A percentile compares a stretch with the other conserved stretches of the same genome.
phyloP scores from a whole-genome alignment of 2,329 filamentous ascomycete species.

The Metarhizium humberi region DNA sequence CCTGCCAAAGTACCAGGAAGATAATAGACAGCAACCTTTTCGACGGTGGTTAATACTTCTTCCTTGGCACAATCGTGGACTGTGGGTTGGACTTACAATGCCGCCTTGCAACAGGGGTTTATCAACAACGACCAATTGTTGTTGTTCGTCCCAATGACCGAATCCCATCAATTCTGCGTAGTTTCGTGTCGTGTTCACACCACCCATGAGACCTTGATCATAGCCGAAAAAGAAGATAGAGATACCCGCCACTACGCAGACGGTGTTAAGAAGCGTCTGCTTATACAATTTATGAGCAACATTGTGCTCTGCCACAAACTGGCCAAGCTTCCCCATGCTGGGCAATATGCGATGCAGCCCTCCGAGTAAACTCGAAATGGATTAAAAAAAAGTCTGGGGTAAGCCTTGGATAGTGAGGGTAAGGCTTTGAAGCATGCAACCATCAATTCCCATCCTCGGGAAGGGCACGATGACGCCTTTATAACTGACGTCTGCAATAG shows the following conservation, averaged over 20 bases:
- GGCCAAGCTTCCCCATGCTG: constrained; percentile 1
- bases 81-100: constrained; percentile 22
- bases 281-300: constrained; percentile 47
- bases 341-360: background rate
- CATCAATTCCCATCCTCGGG: background rate
- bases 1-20: constrained; percentile 37
- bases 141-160: constrained; percentile 36
- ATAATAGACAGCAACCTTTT: constrained; percentile 36
- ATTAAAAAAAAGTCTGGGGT: no score
- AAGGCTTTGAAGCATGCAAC: no score
- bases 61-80: background rate
- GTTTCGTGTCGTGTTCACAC: constrained; percentile 32
- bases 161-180: constrained; percentile 35
- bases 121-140: constrained; percentile 45
- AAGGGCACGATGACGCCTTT: background rate
- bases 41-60: background rate
- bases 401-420: no score
- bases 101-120: constrained; percentile 41
- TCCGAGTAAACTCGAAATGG: no score
- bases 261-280: constrained; percentile 44
- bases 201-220: constrained; percentile 45
- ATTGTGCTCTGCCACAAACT: constrained; percentile 9
- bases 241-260: constrained; percentile 54
- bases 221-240: constrained; percentile 37
- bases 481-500: background rate